phyloP scores from a whole-genome alignment of 345 rosid genomes.

The Trapa incisa region DNA sequence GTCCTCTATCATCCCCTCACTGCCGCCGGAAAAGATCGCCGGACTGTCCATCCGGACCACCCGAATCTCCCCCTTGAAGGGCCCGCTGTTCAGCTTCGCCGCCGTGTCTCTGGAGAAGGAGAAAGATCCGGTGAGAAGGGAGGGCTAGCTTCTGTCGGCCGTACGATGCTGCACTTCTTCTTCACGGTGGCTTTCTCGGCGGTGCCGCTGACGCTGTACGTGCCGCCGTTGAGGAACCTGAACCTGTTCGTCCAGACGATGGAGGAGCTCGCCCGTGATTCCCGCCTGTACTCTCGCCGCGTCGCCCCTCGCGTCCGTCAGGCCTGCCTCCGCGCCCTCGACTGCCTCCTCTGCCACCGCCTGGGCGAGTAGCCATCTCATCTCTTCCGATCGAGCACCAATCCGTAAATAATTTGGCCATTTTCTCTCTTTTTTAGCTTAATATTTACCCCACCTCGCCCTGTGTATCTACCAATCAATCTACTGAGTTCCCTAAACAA shows the following conservation, averaged over 20 bases:
- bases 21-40: not conserved
- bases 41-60: not conserved
- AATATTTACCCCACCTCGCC: too few species aligned
- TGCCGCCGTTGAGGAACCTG: conserved; percentile 78
- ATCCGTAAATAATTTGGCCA: not conserved
- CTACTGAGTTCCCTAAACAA: too few species aligned
- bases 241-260: conserved; percentile 58
- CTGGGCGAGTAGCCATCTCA: not conserved
- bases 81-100: not conserved
- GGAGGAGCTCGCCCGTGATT: conserved; percentile 51
- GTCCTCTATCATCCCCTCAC: not conserved
- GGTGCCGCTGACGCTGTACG: conserved; percentile 64
- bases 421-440: not conserved
- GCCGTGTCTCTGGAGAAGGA: not conserved
- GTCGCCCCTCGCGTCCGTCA: conserved; percentile 53
- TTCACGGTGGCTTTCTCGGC: conserved; percentile 89
- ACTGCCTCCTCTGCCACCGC: conserved; percentile 44
- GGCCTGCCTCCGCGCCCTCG: conserved; percentile 60
- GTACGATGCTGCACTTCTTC: conserved; percentile 50
- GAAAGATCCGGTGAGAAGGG: not conserved
- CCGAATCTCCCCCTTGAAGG: not conserved
- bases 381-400: not conserved
- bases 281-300: conserved; percentile 40
- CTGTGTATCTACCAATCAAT: too few species aligned
- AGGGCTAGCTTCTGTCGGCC: too few species aligned